Base-by-base conservation (phyloP, 768 basidiomycete genomes). In the Scleroderma citrinum region DNA sequence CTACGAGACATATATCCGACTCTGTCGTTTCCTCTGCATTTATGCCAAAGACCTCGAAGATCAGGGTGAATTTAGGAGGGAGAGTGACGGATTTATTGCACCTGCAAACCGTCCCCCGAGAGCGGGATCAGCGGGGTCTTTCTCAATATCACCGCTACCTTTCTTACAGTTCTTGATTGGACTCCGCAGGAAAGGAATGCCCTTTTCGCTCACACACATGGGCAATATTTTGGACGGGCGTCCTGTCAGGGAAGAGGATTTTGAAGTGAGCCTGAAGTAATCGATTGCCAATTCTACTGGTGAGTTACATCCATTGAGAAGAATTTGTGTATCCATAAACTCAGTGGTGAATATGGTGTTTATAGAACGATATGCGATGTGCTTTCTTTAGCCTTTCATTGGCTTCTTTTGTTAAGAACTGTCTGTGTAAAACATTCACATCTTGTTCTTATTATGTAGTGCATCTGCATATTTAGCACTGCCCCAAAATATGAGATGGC, bases 101-200 rank as follows among this genome's bases (percentile, higher is more conserved):
- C 51, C 59, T 1, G 46, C 29, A 8, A 19, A 56, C 21, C 57
- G 65, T 17, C 54, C 56, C 7, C 7, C 6, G 7, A 47, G 20
- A 17, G 23, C 51, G 30, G 19, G 20, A 31, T 23, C 3, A 3
- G 21, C 14, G 7, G 57, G 60, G 32, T 46, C 63, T 4, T 73
- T 76, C 59, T 52, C 56, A n/a, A 21, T 47, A n/a, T 71, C 68
- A 20, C 75, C 72, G 4, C 17, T 76, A 1, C 36, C 49, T 10
- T 60, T 64, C 12, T 20, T 68, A 44, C 53, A 46, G 35, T 46
- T 20, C 5, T 39, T 65, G 39, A 47, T 61, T 7, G 17, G 49
- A 11, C 49, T 69, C 35, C 66, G 73, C 6, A 65, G 74, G 56
- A 77, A 72, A 46, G 74, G 73, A 5, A 56, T 66, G 58, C 49